Evolutionary conservation across 768 basidiomycete species (phyloP).

Genomic region (Fibroporia radiculosa): DNA sequence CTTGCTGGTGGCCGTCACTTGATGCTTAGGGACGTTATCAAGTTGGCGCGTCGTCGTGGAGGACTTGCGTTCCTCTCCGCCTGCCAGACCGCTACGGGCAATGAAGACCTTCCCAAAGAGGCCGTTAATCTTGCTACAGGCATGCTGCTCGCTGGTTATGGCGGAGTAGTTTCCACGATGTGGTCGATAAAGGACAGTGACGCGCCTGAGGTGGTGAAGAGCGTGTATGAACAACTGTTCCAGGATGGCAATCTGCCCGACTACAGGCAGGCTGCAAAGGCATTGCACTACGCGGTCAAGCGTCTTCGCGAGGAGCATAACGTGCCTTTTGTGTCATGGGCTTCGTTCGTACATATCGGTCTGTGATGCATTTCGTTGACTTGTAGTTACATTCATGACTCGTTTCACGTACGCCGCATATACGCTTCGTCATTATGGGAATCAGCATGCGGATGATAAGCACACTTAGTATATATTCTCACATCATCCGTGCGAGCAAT

Average conservation of each 20-base stretch:
- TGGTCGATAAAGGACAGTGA: constrained; percentile 34
- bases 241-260: not conserved
- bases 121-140: constrained; percentile 35
- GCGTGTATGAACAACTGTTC: constrained; percentile 21
- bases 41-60: constrained; percentile 9
- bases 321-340: not conserved
- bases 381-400: too few relatives aligned
- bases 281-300: not conserved
- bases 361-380: too few relatives aligned
- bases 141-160: constrained; percentile 27
- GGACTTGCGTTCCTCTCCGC: constrained; percentile 39
- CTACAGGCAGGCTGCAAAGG: not conserved
- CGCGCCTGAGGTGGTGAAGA: constrained; percentile 25
- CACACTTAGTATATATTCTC: too few relatives aligned
- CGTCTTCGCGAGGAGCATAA: not conserved
- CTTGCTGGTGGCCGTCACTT: constrained; percentile 14
- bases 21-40: constrained; percentile 14
- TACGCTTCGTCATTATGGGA: too few relatives aligned
- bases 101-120: constrained; percentile 27
- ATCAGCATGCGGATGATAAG: too few relatives aligned
- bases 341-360: not conserved
- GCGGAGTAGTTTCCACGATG: constrained; percentile 33
- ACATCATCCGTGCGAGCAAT: too few relatives aligned
- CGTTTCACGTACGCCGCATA: too few relatives aligned
- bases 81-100: constrained; percentile 32